Percentiles rank a stretch among this genome's conserved stretches.
Conservation (phyloP, 305 asterid genomes). For the Fraxinus ornus region DNA sequence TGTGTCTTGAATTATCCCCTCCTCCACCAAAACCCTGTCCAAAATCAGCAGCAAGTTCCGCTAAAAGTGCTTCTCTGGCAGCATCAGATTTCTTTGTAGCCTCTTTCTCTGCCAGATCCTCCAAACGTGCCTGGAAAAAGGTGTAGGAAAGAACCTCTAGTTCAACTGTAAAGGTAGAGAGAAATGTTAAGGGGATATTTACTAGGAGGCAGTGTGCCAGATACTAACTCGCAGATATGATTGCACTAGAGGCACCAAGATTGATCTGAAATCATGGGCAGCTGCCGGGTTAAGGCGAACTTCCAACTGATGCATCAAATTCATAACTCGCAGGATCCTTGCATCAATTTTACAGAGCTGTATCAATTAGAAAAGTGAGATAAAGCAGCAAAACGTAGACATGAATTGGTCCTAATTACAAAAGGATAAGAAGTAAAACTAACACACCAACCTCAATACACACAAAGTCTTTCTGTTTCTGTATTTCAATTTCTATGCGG, state of each 20-base stretch:
- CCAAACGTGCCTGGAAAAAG: conserved; percentile 59
- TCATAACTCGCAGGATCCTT: conserved; percentile 62
- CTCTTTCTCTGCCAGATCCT: conserved; percentile 88
- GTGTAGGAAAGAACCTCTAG: conserved; percentile 24
- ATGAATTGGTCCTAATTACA: conserved; percentile 9
- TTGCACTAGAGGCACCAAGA: conserved; percentile 73
- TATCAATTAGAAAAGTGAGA: conserved; percentile 39
- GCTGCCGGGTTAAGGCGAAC: conserved; percentile 62
- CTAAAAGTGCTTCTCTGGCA: conserved; percentile 88
- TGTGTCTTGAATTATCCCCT: conserved; percentile 50
- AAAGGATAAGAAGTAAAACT: conserved; percentile 15
- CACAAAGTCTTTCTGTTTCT: conserved; percentile 83
- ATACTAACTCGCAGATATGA: conserved; percentile 75
- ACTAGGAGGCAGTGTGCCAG: conserved; percentile 15
- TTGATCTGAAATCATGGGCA: conserved; percentile 61
- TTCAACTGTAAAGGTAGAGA: conserved; percentile 17
- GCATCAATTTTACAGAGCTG: conserved; percentile 93
- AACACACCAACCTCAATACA: conserved; percentile 66
- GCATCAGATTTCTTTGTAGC: conserved; percentile 97
- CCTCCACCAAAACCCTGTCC: conserved; percentile 51
- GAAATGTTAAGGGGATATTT: conserved; percentile 11
- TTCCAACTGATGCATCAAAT: conserved; percentile 74
- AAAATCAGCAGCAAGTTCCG: conserved; percentile 85
- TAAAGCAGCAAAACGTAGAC: conserved; percentile 22
- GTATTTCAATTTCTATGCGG: conserved; percentile 79